A percentile compares a stretch with the other conserved stretches of the same genome.
phyloP scores from a whole-genome alignment of 805 yeast genomes.

The Metschnikowia orientalis region DNA sequence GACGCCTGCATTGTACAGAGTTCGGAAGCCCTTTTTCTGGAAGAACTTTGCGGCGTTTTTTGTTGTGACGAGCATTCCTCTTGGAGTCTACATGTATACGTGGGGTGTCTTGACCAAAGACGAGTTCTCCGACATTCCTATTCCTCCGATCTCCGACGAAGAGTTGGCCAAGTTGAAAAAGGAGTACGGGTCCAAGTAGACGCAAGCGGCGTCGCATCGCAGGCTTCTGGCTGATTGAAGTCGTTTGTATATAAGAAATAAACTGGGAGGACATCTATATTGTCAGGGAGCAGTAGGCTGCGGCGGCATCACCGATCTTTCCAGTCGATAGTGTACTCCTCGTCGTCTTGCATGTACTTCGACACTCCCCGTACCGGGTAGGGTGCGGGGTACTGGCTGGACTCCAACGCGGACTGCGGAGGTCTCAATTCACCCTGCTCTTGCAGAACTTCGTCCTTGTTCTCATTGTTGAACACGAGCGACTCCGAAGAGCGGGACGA shows the following conservation, averaged over 20 bases:
- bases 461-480: neutral
- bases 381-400: slow-evolving; percentile 7
- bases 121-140: slow-evolving; percentile 87
- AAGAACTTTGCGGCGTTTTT: slow-evolving; percentile 64
- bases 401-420: too few species aligned
- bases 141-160: slow-evolving; percentile 83
- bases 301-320: neutral
- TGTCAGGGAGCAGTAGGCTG: too few species aligned
- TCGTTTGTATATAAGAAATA: slow-evolving; percentile 8
- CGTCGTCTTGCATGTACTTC: slow-evolving; percentile 8
- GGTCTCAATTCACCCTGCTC: too few species aligned
- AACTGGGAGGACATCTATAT: too few species aligned
- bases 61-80: slow-evolving; percentile 57
- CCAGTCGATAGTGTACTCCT: neutral
- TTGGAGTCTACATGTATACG: slow-evolving; percentile 62
- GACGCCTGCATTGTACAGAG: slow-evolving; percentile 92
- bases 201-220: neutral
- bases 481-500: slow-evolving; percentile 1
- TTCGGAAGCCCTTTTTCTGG: slow-evolving; percentile 82
- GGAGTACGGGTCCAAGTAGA: slow-evolving; percentile 57
- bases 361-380: slow-evolving; percentile 20
- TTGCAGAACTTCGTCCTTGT: too few species aligned
- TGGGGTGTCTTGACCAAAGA: slow-evolving; percentile 65
- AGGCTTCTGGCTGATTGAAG: neutral
- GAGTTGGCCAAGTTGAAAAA: slow-evolving; percentile 67